Conservation (phyloP, 176 grass and related monocot species). For the Cocos nucifera region DNA sequence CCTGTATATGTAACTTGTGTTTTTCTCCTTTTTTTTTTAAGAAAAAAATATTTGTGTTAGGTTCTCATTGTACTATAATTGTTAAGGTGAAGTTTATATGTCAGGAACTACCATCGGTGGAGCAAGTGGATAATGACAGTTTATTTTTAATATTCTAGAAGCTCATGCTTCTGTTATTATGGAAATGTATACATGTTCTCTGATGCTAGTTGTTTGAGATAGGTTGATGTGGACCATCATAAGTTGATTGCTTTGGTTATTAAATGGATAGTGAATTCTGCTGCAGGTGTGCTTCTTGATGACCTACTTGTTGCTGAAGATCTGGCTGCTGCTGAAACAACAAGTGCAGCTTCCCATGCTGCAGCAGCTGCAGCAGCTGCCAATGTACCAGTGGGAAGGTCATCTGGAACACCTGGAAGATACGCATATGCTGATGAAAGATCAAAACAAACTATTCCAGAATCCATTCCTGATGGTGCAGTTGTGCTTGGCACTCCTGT, state of each 20-base stretch:
- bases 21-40: too few relatives aligned
- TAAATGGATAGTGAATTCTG: constrained; percentile 5
- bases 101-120: too few relatives aligned
- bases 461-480: constrained; percentile 59
- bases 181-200: too few relatives aligned
- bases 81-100: too few relatives aligned
- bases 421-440: constrained; percentile 59
- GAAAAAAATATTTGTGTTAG: too few relatives aligned
- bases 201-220: neutral
- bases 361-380: constrained; percentile 67
- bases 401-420: constrained; percentile 37
- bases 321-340: constrained; percentile 90
- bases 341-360: constrained; percentile 77
- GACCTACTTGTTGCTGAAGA: constrained; percentile 98
- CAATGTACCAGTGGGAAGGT: constrained; percentile 42
- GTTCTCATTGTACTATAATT: too few relatives aligned
- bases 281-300: constrained; percentile 85
- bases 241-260: neutral
- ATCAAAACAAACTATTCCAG: constrained; percentile 41
- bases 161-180: too few relatives aligned
- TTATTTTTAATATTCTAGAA: too few relatives aligned
- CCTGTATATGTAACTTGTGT: too few relatives aligned
- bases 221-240: neutral
- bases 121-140: too few relatives aligned
- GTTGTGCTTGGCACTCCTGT: constrained; percentile 92